Evolutionary conservation across 2,329 filamentous ascomycete genomes (phyloP).

Genomic region (Cytospora paraplurivora): DNA sequence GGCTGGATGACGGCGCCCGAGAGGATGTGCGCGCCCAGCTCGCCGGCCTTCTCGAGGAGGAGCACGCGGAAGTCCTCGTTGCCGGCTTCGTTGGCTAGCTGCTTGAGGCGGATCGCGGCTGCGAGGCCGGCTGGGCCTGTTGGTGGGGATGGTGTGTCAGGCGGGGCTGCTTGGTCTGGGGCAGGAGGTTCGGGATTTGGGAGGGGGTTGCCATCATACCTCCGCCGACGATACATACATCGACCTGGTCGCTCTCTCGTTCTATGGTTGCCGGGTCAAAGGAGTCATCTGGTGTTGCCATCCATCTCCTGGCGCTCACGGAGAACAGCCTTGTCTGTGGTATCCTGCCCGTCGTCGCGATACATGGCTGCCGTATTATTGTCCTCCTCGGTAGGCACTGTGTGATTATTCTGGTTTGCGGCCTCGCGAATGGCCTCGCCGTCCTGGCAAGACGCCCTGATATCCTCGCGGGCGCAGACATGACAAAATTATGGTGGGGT

Average conservation of each 20-base stretch:
- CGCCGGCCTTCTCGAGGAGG: slow-evolving; percentile 91
- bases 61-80: slow-evolving; percentile 96
- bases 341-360: slow-evolving; percentile 19
- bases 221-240: slow-evolving; percentile 95
- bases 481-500: slow-evolving; percentile 21
- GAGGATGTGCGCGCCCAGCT: slow-evolving; percentile 91
- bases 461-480: slow-evolving; percentile 36
- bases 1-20: slow-evolving; percentile 96
- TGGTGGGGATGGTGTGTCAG: slow-evolving; percentile 1
- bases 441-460: slow-evolving; percentile 34
- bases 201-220: slow-evolving; percentile 48
- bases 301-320: slow-evolving; percentile 33
- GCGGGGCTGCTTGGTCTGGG: background rate
- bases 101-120: slow-evolving; percentile 92
- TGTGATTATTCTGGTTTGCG: slow-evolving; percentile 6
- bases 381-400: slow-evolving; percentile 20
- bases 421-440: slow-evolving; percentile 17
- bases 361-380: slow-evolving; percentile 17
- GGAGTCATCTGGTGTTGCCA: slow-evolving; percentile 48
- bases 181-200: background rate
- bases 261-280: slow-evolving; percentile 73
- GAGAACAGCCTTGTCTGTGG: slow-evolving; percentile 32
- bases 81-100: slow-evolving; percentile 89
- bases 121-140: slow-evolving; percentile 85
- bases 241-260: slow-evolving; percentile 88